These are phyloP conservation scores for Fomitopsis betulina DNA, from an alignment of 1,284 basidiomycete genomes.

Conservation along the genomic window DNA sequence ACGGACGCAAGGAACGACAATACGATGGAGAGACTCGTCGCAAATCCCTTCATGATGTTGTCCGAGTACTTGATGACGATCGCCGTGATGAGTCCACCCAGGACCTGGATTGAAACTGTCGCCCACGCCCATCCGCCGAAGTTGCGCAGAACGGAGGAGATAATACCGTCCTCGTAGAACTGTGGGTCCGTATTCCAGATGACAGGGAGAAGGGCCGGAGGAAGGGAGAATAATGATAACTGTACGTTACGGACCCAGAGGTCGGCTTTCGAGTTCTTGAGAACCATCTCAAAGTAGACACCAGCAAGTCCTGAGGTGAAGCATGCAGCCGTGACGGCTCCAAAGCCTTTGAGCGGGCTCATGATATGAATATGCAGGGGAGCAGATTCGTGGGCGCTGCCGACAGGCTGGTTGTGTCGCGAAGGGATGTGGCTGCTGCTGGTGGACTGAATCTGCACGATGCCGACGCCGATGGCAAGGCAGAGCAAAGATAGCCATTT, in stretches of 20 bases:
- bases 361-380: slow-evolving; percentile 40
- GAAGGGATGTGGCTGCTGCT: slow-evolving; percentile 30
- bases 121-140: slow-evolving; percentile 94
- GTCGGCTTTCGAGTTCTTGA: slow-evolving; percentile 89
- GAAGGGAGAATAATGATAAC: slow-evolving; percentile 88
- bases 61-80: slow-evolving; percentile 86
- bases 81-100: slow-evolving; percentile 91
- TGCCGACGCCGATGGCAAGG: slow-evolving; percentile 87
- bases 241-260: slow-evolving; percentile 98
- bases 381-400: slow-evolving; percentile 6
- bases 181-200: background rate
- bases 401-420: slow-evolving; percentile 27
- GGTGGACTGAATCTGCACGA: slow-evolving; percentile 84
- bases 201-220: slow-evolving; percentile 86
- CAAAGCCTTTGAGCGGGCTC: slow-evolving; percentile 82
- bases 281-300: slow-evolving; percentile 97
- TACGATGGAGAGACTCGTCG: slow-evolving; percentile 90
- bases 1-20: slow-evolving; percentile 92
- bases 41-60: slow-evolving; percentile 94
- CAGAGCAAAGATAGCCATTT: slow-evolving; percentile 86
- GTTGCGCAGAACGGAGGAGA: slow-evolving; percentile 47
- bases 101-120: slow-evolving; percentile 85
- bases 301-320: slow-evolving; percentile 97
- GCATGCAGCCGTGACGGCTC: slow-evolving; percentile 88
- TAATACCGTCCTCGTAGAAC: background rate